Evolutionary conservation across 371 early-diverging fungal species (phyloP).

Genomic region (Apophysomyces sp.): DNA sequence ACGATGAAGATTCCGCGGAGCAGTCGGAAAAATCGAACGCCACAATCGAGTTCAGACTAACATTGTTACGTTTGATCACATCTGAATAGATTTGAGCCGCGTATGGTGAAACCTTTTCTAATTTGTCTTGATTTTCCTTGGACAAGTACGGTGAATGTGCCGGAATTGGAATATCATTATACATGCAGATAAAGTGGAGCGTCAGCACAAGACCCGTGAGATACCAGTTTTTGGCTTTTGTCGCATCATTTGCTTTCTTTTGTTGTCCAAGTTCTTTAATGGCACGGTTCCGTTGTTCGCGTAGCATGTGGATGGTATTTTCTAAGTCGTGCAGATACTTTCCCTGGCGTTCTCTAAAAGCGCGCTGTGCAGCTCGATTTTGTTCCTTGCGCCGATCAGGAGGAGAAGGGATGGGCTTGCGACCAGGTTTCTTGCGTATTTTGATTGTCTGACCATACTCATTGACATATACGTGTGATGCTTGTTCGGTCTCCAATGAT

Average conservation of each 20-base stretch:
- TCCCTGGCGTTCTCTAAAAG: conserved; percentile 81
- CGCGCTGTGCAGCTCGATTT: conserved; percentile 82
- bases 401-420: conserved; percentile 75
- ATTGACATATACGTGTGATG: no score
- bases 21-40: no score
- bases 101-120: conserved; percentile 17
- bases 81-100: conserved; percentile 25
- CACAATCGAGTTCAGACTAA: conserved; percentile 13
- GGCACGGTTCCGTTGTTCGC: conserved; percentile 52
- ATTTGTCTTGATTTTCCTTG: conserved; percentile 14
- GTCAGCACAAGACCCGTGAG: conserved; percentile 50
- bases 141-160: conserved; percentile 22
- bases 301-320: conserved; percentile 60
- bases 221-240: conserved; percentile 64
- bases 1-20: no score
- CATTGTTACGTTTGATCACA: conserved; percentile 20
- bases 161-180: conserved; percentile 22
- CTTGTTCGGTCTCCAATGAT: no score
- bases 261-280: conserved; percentile 52
- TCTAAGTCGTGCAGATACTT: conserved; percentile 69
- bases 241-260: conserved; percentile 50
- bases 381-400: conserved; percentile 78
- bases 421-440: conserved; percentile 74
- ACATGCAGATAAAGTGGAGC: conserved; percentile 35
- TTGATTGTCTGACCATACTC: conserved; percentile 34